Percentiles rank a stretch among this genome's conserved stretches.
Evolutionary conservation across 768 basidiomycete species (phyloP).

Genomic region (Tricholoma flavovirens): DNA sequence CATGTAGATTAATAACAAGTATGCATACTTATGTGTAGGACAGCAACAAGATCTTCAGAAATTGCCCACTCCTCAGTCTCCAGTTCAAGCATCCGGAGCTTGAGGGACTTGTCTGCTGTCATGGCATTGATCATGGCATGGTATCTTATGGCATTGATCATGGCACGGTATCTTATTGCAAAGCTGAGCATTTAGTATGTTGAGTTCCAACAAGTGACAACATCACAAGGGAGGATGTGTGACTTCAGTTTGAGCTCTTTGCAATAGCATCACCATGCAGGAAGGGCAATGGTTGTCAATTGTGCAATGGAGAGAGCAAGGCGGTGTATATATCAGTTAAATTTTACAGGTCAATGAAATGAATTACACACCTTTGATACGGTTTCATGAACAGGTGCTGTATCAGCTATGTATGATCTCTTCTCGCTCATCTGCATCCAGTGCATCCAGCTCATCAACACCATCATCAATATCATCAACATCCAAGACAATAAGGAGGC

Average conservation of each 20-base stretch:
- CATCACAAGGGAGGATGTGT: too few relatives aligned
- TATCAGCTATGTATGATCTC: neutral
- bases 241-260: too few relatives aligned
- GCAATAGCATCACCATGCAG: slow-evolving; percentile 19
- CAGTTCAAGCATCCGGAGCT: slow-evolving; percentile 13
- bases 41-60: slow-evolving; percentile 15
- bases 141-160: slow-evolving; percentile 18
- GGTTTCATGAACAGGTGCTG: too few relatives aligned
- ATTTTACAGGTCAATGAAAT: too few relatives aligned
- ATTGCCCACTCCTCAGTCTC: slow-evolving; percentile 14
- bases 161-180: slow-evolving; percentile 15
- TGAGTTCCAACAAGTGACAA: too few relatives aligned
- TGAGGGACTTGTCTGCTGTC: slow-evolving; percentile 7
- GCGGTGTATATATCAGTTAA: slow-evolving; percentile 2
- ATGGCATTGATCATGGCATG: slow-evolving; percentile 12
- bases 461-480: neutral
- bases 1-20: neutral
- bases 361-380: too few relatives aligned
- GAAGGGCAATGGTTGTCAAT: slow-evolving; percentile 25
- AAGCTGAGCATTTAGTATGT: slow-evolving; percentile 19
- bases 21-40: slow-evolving; percentile 17
- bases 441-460: slow-evolving; percentile 4
- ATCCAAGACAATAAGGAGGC: neutral
- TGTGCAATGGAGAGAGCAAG: slow-evolving; percentile 12
- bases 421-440: slow-evolving; percentile 8